phyloP scores from a whole-genome alignment of 2,329 filamentous ascomycete genomes.

The Grosmannia huntii region DNA sequence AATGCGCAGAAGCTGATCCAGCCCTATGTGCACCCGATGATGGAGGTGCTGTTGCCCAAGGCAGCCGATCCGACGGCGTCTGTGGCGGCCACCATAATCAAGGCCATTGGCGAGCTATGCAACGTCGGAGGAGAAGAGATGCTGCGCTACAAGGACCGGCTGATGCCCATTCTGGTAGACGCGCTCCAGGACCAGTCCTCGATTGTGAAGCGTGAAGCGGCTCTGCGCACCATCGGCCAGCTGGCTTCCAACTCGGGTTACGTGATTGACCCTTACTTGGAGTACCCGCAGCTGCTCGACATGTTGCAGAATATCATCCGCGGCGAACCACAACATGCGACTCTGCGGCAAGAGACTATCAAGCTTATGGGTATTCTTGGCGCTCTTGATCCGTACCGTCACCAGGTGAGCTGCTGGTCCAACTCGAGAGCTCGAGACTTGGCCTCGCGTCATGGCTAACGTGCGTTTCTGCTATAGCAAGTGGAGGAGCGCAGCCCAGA shows the following conservation, averaged over 20 bases:
- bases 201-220: constrained; percentile 78
- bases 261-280: constrained; percentile 89
- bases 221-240: constrained; percentile 80
- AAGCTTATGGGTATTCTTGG: constrained; percentile 93
- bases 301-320: constrained; percentile 91
- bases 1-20: constrained; percentile 89
- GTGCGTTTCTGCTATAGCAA: constrained; percentile 33
- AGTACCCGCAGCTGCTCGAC: constrained; percentile 87
- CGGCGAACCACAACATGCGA: constrained; percentile 71
- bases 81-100: constrained; percentile 88
- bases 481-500: constrained; percentile 84
- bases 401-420: constrained; percentile 44
- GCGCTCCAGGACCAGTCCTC: constrained; percentile 91
- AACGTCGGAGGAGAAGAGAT: constrained; percentile 91
- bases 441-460: background rate
- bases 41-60: constrained; percentile 86
- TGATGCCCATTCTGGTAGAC: constrained; percentile 93
- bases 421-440: background rate
- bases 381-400: constrained; percentile 89
- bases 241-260: constrained; percentile 94
- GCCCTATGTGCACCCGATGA: constrained; percentile 94
- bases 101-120: constrained; percentile 86
- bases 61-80: constrained; percentile 73
- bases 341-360: constrained; percentile 84
- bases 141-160: constrained; percentile 74